Base-by-base conservation (phyloP, 495 filamentous ascomycete genomes). In the Pseudotulostoma volvatum region DNA sequence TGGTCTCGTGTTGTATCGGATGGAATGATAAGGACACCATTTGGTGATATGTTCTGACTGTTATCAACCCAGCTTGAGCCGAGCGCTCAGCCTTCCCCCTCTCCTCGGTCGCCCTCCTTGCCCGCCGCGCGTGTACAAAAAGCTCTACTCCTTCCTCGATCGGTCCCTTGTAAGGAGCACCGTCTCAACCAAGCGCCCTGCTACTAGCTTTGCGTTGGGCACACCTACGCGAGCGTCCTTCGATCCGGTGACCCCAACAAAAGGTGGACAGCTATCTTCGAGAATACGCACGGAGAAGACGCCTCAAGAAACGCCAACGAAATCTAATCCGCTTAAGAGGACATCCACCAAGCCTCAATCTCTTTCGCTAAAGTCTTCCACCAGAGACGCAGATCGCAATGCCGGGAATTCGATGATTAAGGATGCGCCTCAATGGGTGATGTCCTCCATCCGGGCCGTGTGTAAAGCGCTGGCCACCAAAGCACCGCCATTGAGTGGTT, bases 91-190 rank as follows among this genome's bases (percentile, higher is more conserved):
- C 53, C 77, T 97, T 23, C 88, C 88, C 4, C 71, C 74, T 1
- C 78, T 93, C 30, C 68, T 81, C 39, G 75, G 82, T 9, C 75
- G 74, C 13, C 84, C 90, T 4, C 92, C 90, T 11, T 81, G 85
- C 44, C 77, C 77, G 28, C 86, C 85, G 7, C 73, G 73, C 46
- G 67, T 79, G 19, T 97, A 96, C 61, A 81, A 81, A 48, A 82
- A 81, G 48, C 69, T 97, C 31, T 85, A 86, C 57, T 59, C 61
- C 31, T 84, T 84, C 51, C 75, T 97, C 34, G 76, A 88, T 39
- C 74, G 71, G 34, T 76, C 77, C 16, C 66, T 95, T 4, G 64
- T 73, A 3, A 46, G 55, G 16, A 59, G 56, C 33, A 43, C 55
- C 9, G 42, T 46, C 9, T 48, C 51, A 3, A 52, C 49, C n/a